Evolutionary conservation across 2,329 filamentous ascomycete species (phyloP), one percentile per base, ranked within the genome.

Genomic region (Westerdykella ornata): DNA sequence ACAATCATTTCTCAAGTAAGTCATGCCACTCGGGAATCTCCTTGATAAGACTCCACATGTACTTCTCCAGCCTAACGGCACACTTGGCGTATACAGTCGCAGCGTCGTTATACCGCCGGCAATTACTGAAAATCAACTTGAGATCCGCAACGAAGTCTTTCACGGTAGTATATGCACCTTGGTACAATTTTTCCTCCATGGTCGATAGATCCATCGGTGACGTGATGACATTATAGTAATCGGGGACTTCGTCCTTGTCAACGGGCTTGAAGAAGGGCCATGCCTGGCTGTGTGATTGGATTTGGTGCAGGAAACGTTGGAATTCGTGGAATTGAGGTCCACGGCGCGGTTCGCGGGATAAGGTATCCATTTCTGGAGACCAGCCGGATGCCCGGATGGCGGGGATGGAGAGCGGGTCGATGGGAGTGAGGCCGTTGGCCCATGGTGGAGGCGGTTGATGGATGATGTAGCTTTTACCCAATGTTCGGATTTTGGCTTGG

Each of bases 191-290:
- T 53, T 77, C 79, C 68, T 95, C 89, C 88, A 96, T 95, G 12
- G 88, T 94, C 41, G 77, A 81, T 38, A 94, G 72, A 62, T 94
- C 88, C 88, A 96, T 96, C 17, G 88, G 89, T 63, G 94, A 84
- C 63, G 88, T 87, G 70, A 95, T 95, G 43, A 95, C 88, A 45
- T 94, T 85, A 69, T 95, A 95, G 68, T 96, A 96, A 65, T 96
- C 89, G 12, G 86, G 81, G 0, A 96, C 89, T 52, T 95, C 89
- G 54, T 96, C 89, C 52, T 82, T 81, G 60, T 89, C 94, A 49
- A 96, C 89, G 1, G 89, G 88, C n/a, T 85, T 77, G 13, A 89
- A 75, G 71, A 96, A 96, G 0, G 89, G 89, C 89, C 89, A 96
- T 0, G 87, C 84, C 5, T 84, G 81, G 51, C 81, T 81, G 67